These are phyloP conservation scores for Vanderwaltozyma tropicalis DNA, from an alignment of 805 yeast species.

Conservation along the genomic window DNA sequence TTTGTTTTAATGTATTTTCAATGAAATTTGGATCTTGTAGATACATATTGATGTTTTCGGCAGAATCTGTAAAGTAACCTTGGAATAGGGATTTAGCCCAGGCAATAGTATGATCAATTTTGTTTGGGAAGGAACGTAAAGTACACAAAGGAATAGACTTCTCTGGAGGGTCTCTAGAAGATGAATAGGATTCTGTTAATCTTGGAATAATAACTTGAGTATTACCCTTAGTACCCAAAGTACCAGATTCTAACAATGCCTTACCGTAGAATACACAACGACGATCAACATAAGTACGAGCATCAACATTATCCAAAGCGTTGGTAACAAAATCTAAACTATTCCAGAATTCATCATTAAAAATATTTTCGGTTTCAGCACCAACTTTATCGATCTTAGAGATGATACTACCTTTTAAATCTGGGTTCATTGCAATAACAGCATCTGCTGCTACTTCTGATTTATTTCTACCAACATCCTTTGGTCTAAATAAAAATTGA, in stretches of 20 bases:
- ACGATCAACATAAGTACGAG: constrained; percentile 94
- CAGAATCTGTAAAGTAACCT: constrained; percentile 82
- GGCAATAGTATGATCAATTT: constrained; percentile 97
- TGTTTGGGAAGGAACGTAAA: constrained; percentile 92
- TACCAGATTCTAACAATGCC: constrained; percentile 90
- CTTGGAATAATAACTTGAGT: constrained; percentile 93
- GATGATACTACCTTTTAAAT: constrained; percentile 64
- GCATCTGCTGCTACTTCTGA: constrained; percentile 86
- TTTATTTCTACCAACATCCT: constrained; percentile 86
- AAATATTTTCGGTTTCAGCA: constrained; percentile 79
- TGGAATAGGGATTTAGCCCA: constrained; percentile 96
- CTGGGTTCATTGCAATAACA: constrained; percentile 77
- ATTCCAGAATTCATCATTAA: constrained; percentile 79
- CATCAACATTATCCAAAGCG: constrained; percentile 95
- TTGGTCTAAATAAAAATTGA: constrained; percentile 89
- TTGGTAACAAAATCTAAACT: constrained; percentile 82
- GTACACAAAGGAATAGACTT: constrained; percentile 96
- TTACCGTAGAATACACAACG: constrained; percentile 89
- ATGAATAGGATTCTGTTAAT: constrained; percentile 89
- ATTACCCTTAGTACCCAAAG: constrained; percentile 96
- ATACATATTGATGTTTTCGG: constrained; percentile 86
- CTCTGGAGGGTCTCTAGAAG: constrained; percentile 98
- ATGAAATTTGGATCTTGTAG: constrained; percentile 87
- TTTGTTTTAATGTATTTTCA: constrained; percentile 81
- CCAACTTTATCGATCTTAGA: constrained; percentile 83